Percentiles rank a stretch among this genome's conserved stretches.
Evolutionary conservation across 177 flowering plant genomes (phyloP).

Genomic region (Vitis hybrid): DNA sequence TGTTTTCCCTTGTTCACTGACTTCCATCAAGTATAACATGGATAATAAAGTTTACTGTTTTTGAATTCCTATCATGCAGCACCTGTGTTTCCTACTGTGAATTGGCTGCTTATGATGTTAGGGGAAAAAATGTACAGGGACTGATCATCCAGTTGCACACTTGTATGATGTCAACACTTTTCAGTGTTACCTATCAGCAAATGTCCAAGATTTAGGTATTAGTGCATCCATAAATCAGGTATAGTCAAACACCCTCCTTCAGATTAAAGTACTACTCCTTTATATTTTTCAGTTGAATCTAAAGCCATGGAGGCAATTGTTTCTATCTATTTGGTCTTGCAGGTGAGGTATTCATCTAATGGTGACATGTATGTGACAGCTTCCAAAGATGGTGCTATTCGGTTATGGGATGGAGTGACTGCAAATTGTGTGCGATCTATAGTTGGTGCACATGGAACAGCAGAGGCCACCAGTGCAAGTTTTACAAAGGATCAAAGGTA

Average conservation of each 20-base stretch:
- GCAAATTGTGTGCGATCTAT: conserved; percentile 77
- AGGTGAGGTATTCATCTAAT: conserved; percentile 82
- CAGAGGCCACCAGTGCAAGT: conserved; percentile 74
- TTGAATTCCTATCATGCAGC: background rate
- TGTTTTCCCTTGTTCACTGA: background rate
- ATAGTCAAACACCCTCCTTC: conserved; percentile 13
- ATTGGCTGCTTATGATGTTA: conserved; percentile 4
- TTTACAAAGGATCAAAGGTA: conserved; percentile 89
- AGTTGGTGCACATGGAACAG: conserved; percentile 71
- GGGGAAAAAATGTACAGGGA: conserved; percentile 46
- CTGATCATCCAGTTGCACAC: conserved; percentile 83
- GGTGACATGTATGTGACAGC: conserved; percentile 91
- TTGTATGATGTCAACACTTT: conserved; percentile 88
- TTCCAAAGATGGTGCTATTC: conserved; percentile 84
- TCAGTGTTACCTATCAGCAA: conserved; percentile 75
- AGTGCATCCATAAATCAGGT: conserved; percentile 88
- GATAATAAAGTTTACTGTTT: background rate
- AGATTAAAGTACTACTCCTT: background rate
- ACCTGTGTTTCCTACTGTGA: background rate
- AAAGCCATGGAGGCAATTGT: conserved; percentile 5
- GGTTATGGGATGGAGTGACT: conserved; percentile 84
- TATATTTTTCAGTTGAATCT: conserved; percentile 4
- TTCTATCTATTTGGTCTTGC: conserved; percentile 16
- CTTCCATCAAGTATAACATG: background rate
- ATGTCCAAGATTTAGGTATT: conserved; percentile 52